Evolutionary conservation across 495 filamentous ascomycete genomes (phyloP).

Genomic region (Aspergillus asperescens): DNA sequence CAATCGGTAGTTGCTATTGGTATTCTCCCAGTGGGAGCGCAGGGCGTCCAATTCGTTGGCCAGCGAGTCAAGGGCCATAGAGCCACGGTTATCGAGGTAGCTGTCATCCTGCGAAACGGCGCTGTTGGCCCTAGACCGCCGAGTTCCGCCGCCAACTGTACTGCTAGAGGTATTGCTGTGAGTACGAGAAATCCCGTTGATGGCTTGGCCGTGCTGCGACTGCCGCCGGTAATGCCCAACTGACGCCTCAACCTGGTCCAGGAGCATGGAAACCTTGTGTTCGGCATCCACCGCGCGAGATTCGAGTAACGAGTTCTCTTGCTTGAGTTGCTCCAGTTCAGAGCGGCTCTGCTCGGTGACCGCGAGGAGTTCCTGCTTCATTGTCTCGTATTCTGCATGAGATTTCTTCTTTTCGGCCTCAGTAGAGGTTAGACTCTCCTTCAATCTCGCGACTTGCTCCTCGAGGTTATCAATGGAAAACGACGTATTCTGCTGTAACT

Average conservation of each 20-base stretch:
- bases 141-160: conserved; percentile 27
- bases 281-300: conserved; percentile 82
- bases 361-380: conserved; percentile 52
- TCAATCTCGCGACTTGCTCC: conserved; percentile 60
- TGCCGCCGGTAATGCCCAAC: conserved; percentile 93
- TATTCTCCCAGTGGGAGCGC: conserved; percentile 88
- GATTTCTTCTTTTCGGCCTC: conserved; percentile 64
- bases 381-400: conserved; percentile 49
- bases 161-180: conserved; percentile 45
- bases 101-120: conserved; percentile 53
- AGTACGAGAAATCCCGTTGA: conserved; percentile 40
- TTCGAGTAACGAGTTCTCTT: conserved; percentile 75
- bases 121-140: conserved; percentile 39
- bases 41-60: conserved; percentile 87
- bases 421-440: conserved; percentile 57
- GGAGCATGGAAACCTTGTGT: conserved; percentile 81
- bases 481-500: conserved; percentile 61
- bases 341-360: conserved; percentile 51
- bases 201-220: conserved; percentile 47
- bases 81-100: conserved; percentile 65
- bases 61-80: conserved; percentile 81
- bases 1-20: conserved; percentile 86
- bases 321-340: conserved; percentile 75
- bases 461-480: conserved; percentile 64
- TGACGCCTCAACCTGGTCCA: conserved; percentile 88